phyloP scores from a whole-genome alignment of 2,329 filamentous ascomycete species.

The Rosellinia necatrix region DNA sequence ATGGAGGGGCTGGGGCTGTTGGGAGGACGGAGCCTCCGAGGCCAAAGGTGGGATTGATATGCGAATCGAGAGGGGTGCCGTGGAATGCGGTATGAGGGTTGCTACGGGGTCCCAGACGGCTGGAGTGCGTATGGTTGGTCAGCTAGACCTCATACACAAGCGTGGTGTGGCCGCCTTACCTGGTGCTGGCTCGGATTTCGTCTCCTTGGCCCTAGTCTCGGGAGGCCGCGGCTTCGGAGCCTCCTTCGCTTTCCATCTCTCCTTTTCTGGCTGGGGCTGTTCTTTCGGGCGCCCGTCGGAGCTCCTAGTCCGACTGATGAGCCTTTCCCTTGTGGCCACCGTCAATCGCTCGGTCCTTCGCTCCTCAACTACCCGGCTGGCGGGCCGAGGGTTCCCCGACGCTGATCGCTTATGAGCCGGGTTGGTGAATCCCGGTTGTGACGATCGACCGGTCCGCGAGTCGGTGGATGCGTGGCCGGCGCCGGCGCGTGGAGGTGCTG shows the following conservation, averaged over 20 bases:
- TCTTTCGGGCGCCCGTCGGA: slow-evolving; percentile 52
- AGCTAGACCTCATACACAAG: slow-evolving; percentile 23
- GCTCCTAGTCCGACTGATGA: slow-evolving; percentile 63
- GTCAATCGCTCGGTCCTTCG: slow-evolving; percentile 61
- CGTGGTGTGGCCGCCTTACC: slow-evolving; percentile 45
- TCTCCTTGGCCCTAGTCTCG: slow-evolving; percentile 52
- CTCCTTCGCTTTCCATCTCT: slow-evolving; percentile 46
- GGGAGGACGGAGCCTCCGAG: slow-evolving; percentile 68
- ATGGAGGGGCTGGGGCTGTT: slow-evolving; percentile 70
- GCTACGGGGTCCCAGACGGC: slow-evolving; percentile 80
- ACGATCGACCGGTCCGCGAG: slow-evolving; percentile 43
- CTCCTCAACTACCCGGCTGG: slow-evolving; percentile 55
- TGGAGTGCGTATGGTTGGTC: slow-evolving; percentile 40
- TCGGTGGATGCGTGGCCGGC: slow-evolving; percentile 34
- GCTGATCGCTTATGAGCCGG: slow-evolving; percentile 61
- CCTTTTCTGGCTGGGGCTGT: slow-evolving; percentile 40
- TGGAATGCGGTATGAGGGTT: slow-evolving; percentile 68
- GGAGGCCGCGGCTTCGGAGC: slow-evolving; percentile 47
- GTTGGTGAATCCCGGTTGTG: slow-evolving; percentile 43
- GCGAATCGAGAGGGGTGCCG: slow-evolving; percentile 55
- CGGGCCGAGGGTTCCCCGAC: slow-evolving; percentile 60
- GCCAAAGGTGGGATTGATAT: slow-evolving; percentile 73
- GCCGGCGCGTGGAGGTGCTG: slow-evolving; percentile 35
- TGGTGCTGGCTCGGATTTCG: slow-evolving; percentile 53
- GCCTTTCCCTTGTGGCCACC: slow-evolving; percentile 66